Conservation (phyloP, 2,329 filamentous ascomycete species). For the Alternaria conjuncta region DNA sequence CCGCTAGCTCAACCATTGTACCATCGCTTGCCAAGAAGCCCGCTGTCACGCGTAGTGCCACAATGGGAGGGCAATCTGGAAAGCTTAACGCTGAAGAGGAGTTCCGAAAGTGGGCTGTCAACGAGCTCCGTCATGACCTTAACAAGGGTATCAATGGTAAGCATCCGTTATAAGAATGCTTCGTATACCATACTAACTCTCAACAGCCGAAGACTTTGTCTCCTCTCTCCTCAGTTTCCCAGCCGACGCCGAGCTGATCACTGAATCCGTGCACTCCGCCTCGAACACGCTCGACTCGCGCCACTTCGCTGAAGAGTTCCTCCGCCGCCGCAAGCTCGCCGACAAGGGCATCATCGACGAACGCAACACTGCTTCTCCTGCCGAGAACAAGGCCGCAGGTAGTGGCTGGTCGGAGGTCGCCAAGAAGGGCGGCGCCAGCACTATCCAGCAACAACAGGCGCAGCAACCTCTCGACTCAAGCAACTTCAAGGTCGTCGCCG, state of each 20-base stretch:
- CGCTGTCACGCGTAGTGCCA: constrained; percentile 58
- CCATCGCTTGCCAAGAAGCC: constrained; percentile 59
- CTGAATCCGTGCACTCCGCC: constrained; percentile 85
- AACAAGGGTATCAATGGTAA: constrained; percentile 71
- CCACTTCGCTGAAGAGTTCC: constrained; percentile 92
- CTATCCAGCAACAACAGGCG: constrained; percentile 47
- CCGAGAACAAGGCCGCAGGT: constrained; percentile 50
- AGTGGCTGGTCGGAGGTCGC: constrained; percentile 97
- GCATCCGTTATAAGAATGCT: constrained; percentile 21
- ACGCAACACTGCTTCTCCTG: constrained; percentile 61
- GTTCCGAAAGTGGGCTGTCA: constrained; percentile 90
- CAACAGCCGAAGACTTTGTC: constrained; percentile 78
- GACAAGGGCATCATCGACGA: constrained; percentile 89
- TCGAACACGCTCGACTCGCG: constrained; percentile 90
- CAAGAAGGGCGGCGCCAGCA: constrained; percentile 81
- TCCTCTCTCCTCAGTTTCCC: constrained; percentile 77
- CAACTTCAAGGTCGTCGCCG: constrained; percentile 87
- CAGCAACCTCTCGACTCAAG: constrained; percentile 56
- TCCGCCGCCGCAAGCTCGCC: constrained; percentile 89
- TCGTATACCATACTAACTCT: constrained; percentile 19
- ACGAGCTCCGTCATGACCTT: constrained; percentile 76
- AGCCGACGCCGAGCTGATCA: constrained; percentile 79
- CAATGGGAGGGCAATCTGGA: constrained; percentile 52
- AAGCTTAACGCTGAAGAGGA: constrained; percentile 79
- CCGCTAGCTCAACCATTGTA: constrained; percentile 55